Evolutionary conservation across 306 rosid species (phyloP).

Genomic region (Vigna hirtella): DNA sequence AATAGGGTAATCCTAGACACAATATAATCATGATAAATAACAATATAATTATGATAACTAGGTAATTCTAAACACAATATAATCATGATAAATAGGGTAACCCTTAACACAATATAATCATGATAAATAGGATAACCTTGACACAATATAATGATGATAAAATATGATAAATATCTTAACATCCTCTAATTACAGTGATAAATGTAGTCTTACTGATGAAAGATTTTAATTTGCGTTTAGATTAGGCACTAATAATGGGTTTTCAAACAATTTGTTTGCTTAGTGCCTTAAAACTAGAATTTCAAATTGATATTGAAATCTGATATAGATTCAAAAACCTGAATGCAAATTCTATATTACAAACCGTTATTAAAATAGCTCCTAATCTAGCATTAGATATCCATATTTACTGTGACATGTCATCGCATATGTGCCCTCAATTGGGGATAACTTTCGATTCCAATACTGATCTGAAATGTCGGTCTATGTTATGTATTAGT

Average conservation of each 20-base stretch:
- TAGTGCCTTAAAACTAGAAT: slow-evolving; percentile 1
- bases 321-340: neutral
- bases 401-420: neutral
- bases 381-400: neutral
- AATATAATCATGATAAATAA: too few species aligned
- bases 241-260: neutral
- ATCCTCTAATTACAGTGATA: neutral
- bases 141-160: too few species aligned
- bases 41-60: too few species aligned
- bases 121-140: too few species aligned
- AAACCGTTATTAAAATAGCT: neutral
- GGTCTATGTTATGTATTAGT: neutral
- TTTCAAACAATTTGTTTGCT: neutral
- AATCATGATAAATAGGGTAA: too few species aligned
- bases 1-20: too few species aligned
- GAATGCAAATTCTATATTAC: neutral
- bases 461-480: neutral
- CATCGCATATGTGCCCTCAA: neutral
- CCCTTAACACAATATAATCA: too few species aligned
- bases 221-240: neutral
- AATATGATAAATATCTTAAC: too few species aligned
- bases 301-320: neutral
- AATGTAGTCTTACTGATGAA: neutral
- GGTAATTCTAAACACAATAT: too few species aligned
- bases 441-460: neutral